phyloP scores from a whole-genome alignment of 2,329 filamentous ascomycete species.

The Epichloe baconii region DNA sequence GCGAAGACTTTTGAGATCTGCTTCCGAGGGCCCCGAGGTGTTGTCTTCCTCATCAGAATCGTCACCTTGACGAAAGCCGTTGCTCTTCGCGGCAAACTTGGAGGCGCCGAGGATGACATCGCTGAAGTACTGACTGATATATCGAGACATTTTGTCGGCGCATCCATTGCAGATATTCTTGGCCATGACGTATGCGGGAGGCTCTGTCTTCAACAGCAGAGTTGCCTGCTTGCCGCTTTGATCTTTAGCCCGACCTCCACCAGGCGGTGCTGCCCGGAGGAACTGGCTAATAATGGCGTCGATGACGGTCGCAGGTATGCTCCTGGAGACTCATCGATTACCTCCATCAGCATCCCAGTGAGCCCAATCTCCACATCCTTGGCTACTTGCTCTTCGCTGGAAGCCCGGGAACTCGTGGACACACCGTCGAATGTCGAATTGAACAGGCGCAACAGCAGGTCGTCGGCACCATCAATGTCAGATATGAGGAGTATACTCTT shows the following conservation, averaged over 20 bases:
- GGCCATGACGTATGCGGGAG: constrained; percentile 90
- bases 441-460: constrained; percentile 70
- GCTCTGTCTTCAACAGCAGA: constrained; percentile 73
- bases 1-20: constrained; percentile 73
- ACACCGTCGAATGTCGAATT: constrained; percentile 85
- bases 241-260: constrained; percentile 46
- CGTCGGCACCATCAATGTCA: constrained; percentile 72
- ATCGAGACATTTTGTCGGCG: constrained; percentile 86
- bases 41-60: constrained; percentile 52
- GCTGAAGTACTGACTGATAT: constrained; percentile 93
- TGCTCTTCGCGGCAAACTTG: constrained; percentile 39
- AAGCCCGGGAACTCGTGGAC: constrained; percentile 60
- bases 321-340: constrained; percentile 72
- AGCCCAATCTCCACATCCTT: constrained; percentile 93
- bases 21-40: constrained; percentile 54
- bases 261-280: constrained; percentile 67
- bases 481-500: constrained; percentile 89
- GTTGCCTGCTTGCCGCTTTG: constrained; percentile 69
- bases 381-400: constrained; percentile 67
- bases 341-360: constrained; percentile 67
- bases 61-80: constrained; percentile 44
- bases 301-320: constrained; percentile 66
- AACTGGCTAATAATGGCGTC: constrained; percentile 96
- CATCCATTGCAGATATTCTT: constrained; percentile 84
- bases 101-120: constrained; percentile 88